phyloP scores from a whole-genome alignment of 768 basidiomycete species.

The Tylopilus rubrobrunneus region DNA sequence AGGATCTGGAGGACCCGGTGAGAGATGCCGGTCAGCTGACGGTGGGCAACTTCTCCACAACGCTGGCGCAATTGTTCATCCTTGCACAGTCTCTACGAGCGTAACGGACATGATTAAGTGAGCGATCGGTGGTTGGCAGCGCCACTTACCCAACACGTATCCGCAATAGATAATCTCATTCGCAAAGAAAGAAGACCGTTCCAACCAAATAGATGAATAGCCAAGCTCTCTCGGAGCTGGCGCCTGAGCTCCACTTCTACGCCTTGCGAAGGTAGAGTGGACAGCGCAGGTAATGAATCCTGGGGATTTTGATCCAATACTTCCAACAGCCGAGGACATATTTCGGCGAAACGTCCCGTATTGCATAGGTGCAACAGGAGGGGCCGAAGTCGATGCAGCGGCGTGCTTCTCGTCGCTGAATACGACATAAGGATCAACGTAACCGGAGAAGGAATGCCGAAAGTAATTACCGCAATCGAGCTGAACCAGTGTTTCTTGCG shows the following conservation, averaged over 20 bases:
- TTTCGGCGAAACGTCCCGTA: slow-evolving; percentile 33
- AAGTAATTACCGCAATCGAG: slow-evolving; percentile 40
- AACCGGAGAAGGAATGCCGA: slow-evolving; percentile 2
- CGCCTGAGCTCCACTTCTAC: slow-evolving; percentile 36
- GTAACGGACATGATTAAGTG: slow-evolving; percentile 11
- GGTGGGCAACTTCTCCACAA: slow-evolving; percentile 52
- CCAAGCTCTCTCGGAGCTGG: slow-evolving; percentile 50
- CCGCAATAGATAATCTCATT: slow-evolving; percentile 48
- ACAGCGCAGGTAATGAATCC: slow-evolving; percentile 34
- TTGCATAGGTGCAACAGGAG: slow-evolving; percentile 33
- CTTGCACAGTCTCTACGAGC: slow-evolving; percentile 50
- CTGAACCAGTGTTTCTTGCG: slow-evolving; percentile 26
- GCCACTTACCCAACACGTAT: slow-evolving; percentile 40
- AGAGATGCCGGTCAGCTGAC: slow-evolving; percentile 48
- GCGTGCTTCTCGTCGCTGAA: slow-evolving; percentile 22
- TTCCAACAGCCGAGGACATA: slow-evolving; percentile 44
- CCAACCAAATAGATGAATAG: slow-evolving; percentile 61
- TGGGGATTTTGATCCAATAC: slow-evolving; percentile 33
- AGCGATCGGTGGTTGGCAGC: slow-evolving; percentile 6
- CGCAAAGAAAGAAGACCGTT: slow-evolving; percentile 49
- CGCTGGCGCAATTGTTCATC: slow-evolving; percentile 38
- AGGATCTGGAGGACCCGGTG: slow-evolving; percentile 51
- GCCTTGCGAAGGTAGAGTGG: slow-evolving; percentile 28
- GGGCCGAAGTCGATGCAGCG: slow-evolving; percentile 27
- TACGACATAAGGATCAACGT: slow-evolving; percentile 7